Evolutionary conservation across 108 stramenopile species (phyloP).

Genomic region (Fragilariopsis cylindrus): DNA sequence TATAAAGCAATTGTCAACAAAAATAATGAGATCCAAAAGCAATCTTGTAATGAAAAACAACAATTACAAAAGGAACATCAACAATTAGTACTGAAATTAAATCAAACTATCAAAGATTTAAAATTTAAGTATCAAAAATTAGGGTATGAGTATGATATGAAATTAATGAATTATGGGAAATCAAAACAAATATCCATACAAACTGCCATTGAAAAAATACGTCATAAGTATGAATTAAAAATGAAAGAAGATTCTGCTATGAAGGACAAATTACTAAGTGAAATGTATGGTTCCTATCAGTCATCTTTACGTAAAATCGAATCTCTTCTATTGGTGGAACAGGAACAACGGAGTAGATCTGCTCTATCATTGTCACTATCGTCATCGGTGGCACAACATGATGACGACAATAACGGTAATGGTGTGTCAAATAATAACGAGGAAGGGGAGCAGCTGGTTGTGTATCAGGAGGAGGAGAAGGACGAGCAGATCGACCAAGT

Average conservation of each 20-base stretch:
- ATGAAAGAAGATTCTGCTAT: no score
- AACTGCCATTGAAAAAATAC: neutral
- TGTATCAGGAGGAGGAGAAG: neutral
- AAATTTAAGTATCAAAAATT: neutral
- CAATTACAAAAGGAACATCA: neutral
- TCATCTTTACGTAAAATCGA: constrained; percentile 10
- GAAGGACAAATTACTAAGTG: neutral
- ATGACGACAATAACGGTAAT: neutral
- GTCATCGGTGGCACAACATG: neutral
- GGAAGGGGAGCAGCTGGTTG: no score
- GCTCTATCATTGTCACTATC: no score
- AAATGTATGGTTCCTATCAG: constrained; percentile 5
- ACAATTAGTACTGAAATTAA: neutral
- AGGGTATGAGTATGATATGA: neutral
- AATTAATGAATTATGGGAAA: neutral
- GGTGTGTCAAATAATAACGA: neutral
- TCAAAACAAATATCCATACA: neutral
- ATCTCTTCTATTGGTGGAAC: neutral
- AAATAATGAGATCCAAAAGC: neutral
- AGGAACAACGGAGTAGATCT: neutral
- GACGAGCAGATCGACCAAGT: neutral
- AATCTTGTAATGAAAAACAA: neutral
- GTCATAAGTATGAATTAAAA: neutral
- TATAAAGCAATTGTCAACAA: neutral
- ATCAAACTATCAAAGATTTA: neutral